phyloP scores from a whole-genome alignment of 2,329 filamentous ascomycete genomes.

The Rugonectria rugulosa region DNA sequence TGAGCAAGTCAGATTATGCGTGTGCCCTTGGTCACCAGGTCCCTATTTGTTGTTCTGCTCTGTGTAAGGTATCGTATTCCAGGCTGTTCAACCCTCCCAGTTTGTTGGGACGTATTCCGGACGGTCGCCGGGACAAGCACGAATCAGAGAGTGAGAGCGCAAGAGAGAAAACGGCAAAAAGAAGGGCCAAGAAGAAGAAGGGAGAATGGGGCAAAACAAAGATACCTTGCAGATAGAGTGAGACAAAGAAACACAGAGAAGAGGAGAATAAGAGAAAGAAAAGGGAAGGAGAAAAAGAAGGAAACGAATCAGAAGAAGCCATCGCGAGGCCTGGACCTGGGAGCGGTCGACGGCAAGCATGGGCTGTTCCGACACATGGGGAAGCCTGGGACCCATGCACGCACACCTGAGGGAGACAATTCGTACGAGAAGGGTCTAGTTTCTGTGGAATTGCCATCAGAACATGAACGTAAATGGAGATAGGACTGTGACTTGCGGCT shows the following conservation, averaged over 20 bases:
- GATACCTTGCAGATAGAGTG: neutral
- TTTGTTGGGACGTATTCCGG: too few species aligned
- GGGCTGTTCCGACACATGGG: conserved; percentile 18
- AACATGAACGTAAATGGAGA: too few species aligned
- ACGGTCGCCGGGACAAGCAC: too few species aligned
- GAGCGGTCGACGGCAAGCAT: conserved; percentile 5
- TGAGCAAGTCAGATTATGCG: conserved; percentile 4
- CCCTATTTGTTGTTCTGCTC: conserved; percentile 4
- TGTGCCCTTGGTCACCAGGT: neutral
- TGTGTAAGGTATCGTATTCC: neutral
- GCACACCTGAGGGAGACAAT: neutral
- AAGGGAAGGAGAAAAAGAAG: neutral
- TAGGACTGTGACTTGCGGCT: too few species aligned
- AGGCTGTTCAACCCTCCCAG: too few species aligned
- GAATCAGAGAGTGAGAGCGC: too few species aligned
- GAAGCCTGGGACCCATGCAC: conserved; percentile 18
- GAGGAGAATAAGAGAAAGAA: neutral
- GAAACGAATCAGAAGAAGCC: conserved; percentile 1
- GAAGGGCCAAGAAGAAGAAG: neutral
- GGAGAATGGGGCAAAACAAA: neutral
- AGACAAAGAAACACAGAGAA: neutral
- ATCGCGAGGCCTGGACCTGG: conserved; percentile 16
- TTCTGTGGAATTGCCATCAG: too few species aligned
- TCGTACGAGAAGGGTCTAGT: conserved; percentile 1
- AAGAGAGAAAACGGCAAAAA: too few species aligned